Conservation (phyloP, 2,329 filamentous ascomycete species). For the Sclerotinia nivalis region DNA sequence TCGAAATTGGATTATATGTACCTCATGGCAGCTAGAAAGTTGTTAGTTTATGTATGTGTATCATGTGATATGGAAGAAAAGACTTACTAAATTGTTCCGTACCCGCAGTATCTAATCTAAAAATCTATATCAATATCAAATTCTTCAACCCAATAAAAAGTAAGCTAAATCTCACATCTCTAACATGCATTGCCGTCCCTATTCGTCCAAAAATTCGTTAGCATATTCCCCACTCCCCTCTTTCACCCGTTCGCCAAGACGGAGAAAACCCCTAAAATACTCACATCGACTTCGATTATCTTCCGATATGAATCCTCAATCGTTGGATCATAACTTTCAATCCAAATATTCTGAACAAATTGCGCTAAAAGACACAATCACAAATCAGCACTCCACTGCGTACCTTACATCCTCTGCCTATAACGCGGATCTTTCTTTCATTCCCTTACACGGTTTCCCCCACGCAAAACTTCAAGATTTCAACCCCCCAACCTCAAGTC, state of each 20-base stretch:
- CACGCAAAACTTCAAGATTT: conserved; percentile 1
- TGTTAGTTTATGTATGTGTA: conserved; percentile 28
- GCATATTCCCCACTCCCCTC: conserved; percentile 21
- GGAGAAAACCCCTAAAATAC: conserved; percentile 39
- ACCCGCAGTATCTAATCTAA: conserved; percentile 68
- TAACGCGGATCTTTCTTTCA: background rate
- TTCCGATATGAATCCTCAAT: conserved; percentile 64
- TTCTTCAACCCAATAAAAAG: conserved; percentile 6
- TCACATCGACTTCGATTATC: conserved; percentile 66
- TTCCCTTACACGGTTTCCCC: background rate
- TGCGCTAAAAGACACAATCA: conserved; percentile 52
- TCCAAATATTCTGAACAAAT: conserved; percentile 77
- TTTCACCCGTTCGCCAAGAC: background rate
- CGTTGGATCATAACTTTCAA: conserved; percentile 66
- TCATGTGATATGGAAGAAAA: conserved; percentile 31
- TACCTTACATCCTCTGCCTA: background rate
- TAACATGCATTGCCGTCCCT: conserved; percentile 71
- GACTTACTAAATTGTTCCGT: conserved; percentile 74
- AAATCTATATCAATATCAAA: conserved; percentile 27
- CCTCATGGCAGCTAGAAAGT: conserved; percentile 55
- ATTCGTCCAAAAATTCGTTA: conserved; percentile 4
- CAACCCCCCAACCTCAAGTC: background rate
- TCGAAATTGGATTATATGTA: conserved; percentile 39
- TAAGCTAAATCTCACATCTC: conserved; percentile 57
- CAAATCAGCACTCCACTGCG: background rate